Base-by-base conservation (phyloP, 2,329 filamentous ascomycete genomes). In the Pseudogymnoascus sp. region DNA sequence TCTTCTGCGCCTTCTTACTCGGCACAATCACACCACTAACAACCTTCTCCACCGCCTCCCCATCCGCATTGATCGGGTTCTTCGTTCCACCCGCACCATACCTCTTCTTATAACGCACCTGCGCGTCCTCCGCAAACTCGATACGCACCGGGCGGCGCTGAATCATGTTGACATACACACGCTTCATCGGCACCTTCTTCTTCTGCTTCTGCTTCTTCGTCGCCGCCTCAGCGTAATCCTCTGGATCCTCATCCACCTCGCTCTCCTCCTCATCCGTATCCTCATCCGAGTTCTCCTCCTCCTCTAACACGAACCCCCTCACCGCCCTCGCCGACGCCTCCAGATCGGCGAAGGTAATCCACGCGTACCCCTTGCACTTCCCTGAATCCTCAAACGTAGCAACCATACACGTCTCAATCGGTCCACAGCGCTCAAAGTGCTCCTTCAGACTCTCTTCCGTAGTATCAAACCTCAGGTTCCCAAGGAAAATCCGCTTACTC, bases 311-410 rank as follows among this genome's bases (percentile, higher is more conserved):
- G 69, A 89, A 97, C 0, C 93, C 93, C 72, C 86, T 87, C 66
- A 96, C 91, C 3, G 89, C 90, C 69, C 82, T 82, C 59, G 87
- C 84, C 0, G 91, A 91, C 0, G 88, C 83, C 62, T 89, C 86
- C 9, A 92, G 72, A 59, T 92, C 86, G 72, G 87, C 87, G 75
- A 97, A 99, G 65, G 90, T 90, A 64, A 99, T 86, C 92, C 94
- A 99, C 5, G 88, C 94, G 76, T 88, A 99, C 15, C 94, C 95
- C 78, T 97, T 97, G 79, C 94, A 99, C 78, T 97, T 99, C 45
- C 94, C 94, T 18, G 88, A 88, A 74, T 99, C 95, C 74, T 97
- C 90, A 72, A 99, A 99, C 0, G 92, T 96, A 2, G 94, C 94
- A 67, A 97, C 80, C 76, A 96, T 93, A 66, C 91, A 83, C 77